Base-by-base conservation (phyloP, 495 filamentous ascomycete species). In the Neurospora sp. region DNA sequence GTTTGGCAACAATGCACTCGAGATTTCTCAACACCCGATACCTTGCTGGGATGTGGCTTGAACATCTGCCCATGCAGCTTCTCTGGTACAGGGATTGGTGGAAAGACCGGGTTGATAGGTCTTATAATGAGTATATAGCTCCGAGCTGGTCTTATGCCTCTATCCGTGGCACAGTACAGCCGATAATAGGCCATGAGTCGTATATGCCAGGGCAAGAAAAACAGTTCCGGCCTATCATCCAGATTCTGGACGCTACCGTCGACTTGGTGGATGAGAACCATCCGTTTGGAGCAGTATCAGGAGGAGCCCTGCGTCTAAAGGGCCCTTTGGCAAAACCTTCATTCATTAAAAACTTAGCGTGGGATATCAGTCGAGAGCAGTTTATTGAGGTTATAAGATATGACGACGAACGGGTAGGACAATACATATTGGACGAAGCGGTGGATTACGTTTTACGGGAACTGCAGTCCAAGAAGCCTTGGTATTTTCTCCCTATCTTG, bases 51-150 rank as follows among this genome's bases (percentile, higher is more conserved):
- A 6, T 59, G 23, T 59, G 48, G 48, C 23, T 59, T 59, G 48
- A 12, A 2, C 11, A 59, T 14, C 48, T 59, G 10, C 48, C 48
- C 10, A 1, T 6, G 11, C 48, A 59, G 48, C 48, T 59, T 59
- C 48, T 59, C 20, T 59, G 48, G 48, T 7, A 7, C 23, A 23
- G 20, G 11, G 10, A 2, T 5, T 23, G 3, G 9, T 1, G 0
- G 8, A 4, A 5, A 12, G 20, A 23, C 9, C 20, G 0, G 20
- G 6, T 0, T 44, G 0, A 0, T 44, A 31, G 0, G 11, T 7
- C 20, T 14, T 31, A 31, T 2, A 59, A 7, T 2, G 23, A 59
- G 48, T 59, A 59, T 23, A 0, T 59, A 59, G 48, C 48, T 59
- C 48, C 48, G 23, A 59, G 20, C 5, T 59, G 48, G 48, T 59